Conservation (phyloP, 23 red algal species). For the Rhodosorus marinus region DNA sequence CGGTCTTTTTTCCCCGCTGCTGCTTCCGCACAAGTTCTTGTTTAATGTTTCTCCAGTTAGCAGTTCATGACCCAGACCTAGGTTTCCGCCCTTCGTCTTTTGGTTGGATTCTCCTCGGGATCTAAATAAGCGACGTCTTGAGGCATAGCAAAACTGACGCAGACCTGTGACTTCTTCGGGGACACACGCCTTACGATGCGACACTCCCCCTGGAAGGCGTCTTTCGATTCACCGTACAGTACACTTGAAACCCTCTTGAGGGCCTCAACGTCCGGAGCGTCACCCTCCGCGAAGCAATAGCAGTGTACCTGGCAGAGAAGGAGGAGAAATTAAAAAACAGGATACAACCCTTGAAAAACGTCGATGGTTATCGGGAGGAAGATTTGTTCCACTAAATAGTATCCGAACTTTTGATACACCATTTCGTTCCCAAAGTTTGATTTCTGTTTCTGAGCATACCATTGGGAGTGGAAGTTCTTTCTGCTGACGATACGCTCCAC, state of each 20-base stretch:
- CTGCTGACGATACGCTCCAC: slow-evolving; percentile 62
- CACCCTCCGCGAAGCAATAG: slow-evolving; percentile 61
- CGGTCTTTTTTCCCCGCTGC: no score
- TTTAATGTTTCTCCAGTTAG: no score
- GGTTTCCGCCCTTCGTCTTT: no score
- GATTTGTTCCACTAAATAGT: no score
- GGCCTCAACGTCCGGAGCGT: background rate
- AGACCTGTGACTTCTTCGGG: slow-evolving; percentile 63
- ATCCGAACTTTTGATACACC: no score
- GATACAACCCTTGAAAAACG: background rate
- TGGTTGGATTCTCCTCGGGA: no score
- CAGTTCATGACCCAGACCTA: no score
- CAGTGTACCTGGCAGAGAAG: slow-evolving; percentile 66
- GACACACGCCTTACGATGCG: slow-evolving; percentile 57
- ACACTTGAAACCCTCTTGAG: slow-evolving; percentile 6
- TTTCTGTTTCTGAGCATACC: no score
- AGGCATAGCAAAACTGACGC: slow-evolving; percentile 51
- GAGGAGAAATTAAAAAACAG: slow-evolving; percentile 5
- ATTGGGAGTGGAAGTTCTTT: no score
- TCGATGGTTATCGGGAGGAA: no score
- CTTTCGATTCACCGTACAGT: slow-evolving; percentile 2
- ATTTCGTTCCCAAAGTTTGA: no score
- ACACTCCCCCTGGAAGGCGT: slow-evolving; percentile 1
- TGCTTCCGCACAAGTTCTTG: no score
- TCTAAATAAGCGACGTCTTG: slow-evolving; percentile 9